Conservation (phyloP, 495 filamentous ascomycete species). For the Pseudoneurospora amorphoporcata region DNA sequence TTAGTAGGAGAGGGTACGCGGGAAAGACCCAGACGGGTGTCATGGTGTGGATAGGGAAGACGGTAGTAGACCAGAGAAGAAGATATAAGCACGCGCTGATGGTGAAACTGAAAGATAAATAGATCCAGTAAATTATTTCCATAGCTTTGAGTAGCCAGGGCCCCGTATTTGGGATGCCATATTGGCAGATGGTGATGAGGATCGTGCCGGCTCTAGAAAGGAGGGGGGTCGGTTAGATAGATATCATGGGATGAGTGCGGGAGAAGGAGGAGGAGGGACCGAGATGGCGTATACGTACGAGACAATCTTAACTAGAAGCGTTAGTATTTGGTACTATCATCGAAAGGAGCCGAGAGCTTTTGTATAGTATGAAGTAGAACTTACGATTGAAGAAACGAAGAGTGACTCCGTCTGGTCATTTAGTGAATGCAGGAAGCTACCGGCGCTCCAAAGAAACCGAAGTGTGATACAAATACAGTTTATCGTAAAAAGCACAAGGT, state of each 20-base stretch:
- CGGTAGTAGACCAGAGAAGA: slow-evolving; percentile 49
- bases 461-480: slow-evolving; percentile 57
- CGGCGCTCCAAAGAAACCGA: slow-evolving; percentile 60
- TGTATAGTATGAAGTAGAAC: not conserved
- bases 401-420: slow-evolving; percentile 70
- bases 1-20: slow-evolving; percentile 73
- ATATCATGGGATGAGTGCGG: not conserved
- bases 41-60: slow-evolving; percentile 79
- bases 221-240: not conserved
- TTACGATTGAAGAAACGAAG: slow-evolving; percentile 63
- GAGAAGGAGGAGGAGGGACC: slow-evolving; percentile 3
- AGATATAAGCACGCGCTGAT: slow-evolving; percentile 64
- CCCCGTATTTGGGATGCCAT: slow-evolving; percentile 56
- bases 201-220: slow-evolving; percentile 55
- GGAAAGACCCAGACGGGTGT: slow-evolving; percentile 91
- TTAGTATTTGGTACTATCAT: not conserved
- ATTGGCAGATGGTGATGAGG: slow-evolving; percentile 69
- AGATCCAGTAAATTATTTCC: slow-evolving; percentile 63
- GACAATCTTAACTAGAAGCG: slow-evolving; percentile 27
- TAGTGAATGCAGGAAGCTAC: slow-evolving; percentile 62
- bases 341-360: not conserved
- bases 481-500: slow-evolving; percentile 59
- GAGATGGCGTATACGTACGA: slow-evolving; percentile 20
- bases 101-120: slow-evolving; percentile 51
- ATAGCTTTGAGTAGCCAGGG: slow-evolving; percentile 57